Conservation (phyloP, 768 basidiomycete species). For the Leucosporidium yakuticum region DNA sequence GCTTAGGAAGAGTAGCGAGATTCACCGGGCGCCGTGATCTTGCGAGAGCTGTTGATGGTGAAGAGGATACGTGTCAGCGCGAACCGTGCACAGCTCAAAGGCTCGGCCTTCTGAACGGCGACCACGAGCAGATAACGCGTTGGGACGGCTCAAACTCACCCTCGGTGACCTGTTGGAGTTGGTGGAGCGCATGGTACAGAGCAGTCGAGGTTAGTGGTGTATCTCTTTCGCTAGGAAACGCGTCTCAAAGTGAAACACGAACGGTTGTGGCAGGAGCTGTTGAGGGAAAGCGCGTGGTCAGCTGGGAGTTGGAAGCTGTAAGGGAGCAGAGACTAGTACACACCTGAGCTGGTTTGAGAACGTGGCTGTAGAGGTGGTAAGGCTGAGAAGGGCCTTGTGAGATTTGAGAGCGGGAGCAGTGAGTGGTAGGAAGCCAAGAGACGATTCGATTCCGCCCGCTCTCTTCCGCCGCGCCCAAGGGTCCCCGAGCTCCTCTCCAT, state of each 20-base stretch:
- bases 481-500: too few species aligned
- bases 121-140: not conserved
- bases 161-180: constrained; percentile 1
- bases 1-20: constrained; percentile 3
- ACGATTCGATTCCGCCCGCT: too few species aligned
- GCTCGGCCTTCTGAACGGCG: too few species aligned
- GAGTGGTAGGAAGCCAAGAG: too few species aligned
- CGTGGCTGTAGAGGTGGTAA: not conserved
- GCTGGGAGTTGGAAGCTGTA: not conserved
- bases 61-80: not conserved
- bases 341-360: constrained; percentile 5
- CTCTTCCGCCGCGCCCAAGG: too few species aligned
- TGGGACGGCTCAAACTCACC: not conserved
- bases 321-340: not conserved
- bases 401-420: not conserved
- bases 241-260: not conserved
- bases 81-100: not conserved
- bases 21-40: constrained; percentile 27
- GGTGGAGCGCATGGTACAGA: not conserved
- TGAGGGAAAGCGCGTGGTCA: not conserved
- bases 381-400: not conserved
- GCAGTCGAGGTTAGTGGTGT: not conserved
- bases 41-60: constrained; percentile 13
- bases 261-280: constrained; percentile 5
- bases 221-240: not conserved